Percentiles rank a stretch among this genome's conserved stretches.
Evolutionary conservation across 257 asterid species (phyloP).

Genomic region (Linderniella brevidens): DNA sequence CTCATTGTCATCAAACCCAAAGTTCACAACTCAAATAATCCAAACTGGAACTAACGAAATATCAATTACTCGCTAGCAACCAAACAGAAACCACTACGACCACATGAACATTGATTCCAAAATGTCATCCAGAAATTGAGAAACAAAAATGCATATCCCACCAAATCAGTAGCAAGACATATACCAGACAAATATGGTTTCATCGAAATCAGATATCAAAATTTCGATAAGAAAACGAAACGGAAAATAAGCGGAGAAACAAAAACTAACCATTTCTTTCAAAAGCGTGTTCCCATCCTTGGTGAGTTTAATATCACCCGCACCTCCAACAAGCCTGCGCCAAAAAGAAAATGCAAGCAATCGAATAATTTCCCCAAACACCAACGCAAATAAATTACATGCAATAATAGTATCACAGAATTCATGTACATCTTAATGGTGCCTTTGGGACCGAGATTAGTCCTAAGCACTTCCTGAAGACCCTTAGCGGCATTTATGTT

Average conservation of each 20-base stretch:
- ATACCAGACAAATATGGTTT: too few relatives aligned
- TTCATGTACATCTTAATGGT: slow-evolving; percentile 66
- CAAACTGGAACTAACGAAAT: too few relatives aligned
- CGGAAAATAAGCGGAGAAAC: background rate
- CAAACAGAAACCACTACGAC: too few relatives aligned
- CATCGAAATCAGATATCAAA: background rate
- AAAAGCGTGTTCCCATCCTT: slow-evolving; percentile 93
- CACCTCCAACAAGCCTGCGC: slow-evolving; percentile 97
- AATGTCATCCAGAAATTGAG: too few relatives aligned
- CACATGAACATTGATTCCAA: too few relatives aligned
- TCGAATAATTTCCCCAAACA: background rate
- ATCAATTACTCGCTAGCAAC: too few relatives aligned
- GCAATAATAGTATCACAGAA: background rate
- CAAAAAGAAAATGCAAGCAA: background rate
- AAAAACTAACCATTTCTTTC: slow-evolving; percentile 73
- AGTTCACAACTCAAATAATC: too few relatives aligned
- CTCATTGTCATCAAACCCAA: too few relatives aligned
- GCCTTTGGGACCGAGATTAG: slow-evolving; percentile 96
- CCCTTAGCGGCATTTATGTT: slow-evolving; percentile 97
- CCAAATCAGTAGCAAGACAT: too few relatives aligned
- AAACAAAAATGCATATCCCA: too few relatives aligned
- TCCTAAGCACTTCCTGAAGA: slow-evolving; percentile 84
- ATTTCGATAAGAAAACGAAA: background rate
- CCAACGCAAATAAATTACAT: background rate
- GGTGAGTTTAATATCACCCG: slow-evolving; percentile 96